Base-by-base conservation (phyloP, 176 grass and related monocot species). In the Phragmites australis region DNA sequence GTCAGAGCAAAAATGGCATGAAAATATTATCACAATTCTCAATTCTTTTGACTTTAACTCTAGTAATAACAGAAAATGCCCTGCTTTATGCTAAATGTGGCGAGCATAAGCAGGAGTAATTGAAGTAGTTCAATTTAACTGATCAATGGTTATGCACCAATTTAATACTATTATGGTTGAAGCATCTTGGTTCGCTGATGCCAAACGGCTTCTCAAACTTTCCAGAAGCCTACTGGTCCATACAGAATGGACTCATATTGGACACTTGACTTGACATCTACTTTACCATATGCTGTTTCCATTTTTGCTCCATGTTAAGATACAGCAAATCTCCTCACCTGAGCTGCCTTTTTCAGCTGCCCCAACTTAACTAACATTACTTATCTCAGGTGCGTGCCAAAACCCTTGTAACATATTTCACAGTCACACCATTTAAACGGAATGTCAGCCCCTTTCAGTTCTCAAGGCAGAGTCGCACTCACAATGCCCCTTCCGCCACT, bases 181-280 rank as follows among this genome's bases (percentile, higher is more conserved):
- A 69, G 26, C 66, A 70, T 68, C 32, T 43, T 54, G 48, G 48
- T 26, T 17, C 22, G 8, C 8, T 42, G 34, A 56, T 7, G 9
- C 18, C 9, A 45, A 65, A 58, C 2, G 0, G 8, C 2, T 26
- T 84, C 69, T 39, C 0, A 6, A 50, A 58, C 48, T 77, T 85
- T 53, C 76, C 76, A 75, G 11, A 70, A 29, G 26, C 4, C 23
- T 5, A n/a, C 62, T 48, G 72, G 63, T 63, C 21, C 34, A 75
- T 80, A 66, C 29, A 81, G 44, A 89, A 76, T 74, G 48, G 27
- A 22, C 76, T 43, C 39, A 26, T 69, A 60, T 43, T 45, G 12
- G 21, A 29, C 12, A 9, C n/a, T n/a, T n/a, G n/a, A n/a, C n/a
- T 46, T 59, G 23, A 52, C 12, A 25, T 45, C 39, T 55, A 60